These are phyloP conservation scores for Graphilbum fragrans DNA, from an alignment of 2,329 filamentous ascomycete genomes.

Conservation along the genomic window DNA sequence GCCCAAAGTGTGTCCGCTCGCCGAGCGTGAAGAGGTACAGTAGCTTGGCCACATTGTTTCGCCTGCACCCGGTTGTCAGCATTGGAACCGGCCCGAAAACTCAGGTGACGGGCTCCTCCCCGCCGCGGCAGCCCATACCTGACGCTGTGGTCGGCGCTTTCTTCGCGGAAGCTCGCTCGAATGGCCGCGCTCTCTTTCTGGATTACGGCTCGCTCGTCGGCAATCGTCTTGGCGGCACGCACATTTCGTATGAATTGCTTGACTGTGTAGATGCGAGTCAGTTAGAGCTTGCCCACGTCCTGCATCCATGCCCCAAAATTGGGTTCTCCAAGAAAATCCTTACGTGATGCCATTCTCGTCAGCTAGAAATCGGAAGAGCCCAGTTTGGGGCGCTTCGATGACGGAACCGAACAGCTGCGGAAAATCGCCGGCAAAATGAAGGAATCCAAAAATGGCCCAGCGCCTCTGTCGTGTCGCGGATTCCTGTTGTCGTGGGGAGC, in stretches of 20 bases:
- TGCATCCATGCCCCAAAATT: no score
- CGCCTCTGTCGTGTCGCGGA: neutral
- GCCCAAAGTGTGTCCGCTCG: constrained; percentile 94
- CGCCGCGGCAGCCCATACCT: constrained; percentile 40
- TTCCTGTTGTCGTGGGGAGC: neutral
- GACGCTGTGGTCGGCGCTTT: constrained; percentile 82
- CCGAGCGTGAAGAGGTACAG: constrained; percentile 96
- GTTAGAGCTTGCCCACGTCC: no score
- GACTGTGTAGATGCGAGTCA: constrained; percentile 43
- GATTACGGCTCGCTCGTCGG: constrained; percentile 94
- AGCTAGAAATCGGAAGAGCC: constrained; percentile 3
- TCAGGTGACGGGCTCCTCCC: neutral
- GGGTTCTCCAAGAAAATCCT: constrained; percentile 2
- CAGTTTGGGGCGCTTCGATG: constrained; percentile 2
- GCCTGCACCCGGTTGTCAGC: constrained; percentile 41
- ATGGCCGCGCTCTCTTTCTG: constrained; percentile 99
- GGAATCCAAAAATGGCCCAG: no score
- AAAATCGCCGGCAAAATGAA: no score
- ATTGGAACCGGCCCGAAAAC: constrained; percentile 9
- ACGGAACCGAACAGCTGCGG: no score
- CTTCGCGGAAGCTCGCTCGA: constrained; percentile 92
- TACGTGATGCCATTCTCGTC: constrained; percentile 10
- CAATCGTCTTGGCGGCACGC: constrained; percentile 95
- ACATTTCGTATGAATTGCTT: constrained; percentile 99
- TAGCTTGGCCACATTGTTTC: constrained; percentile 98